phyloP scores from a whole-genome alignment of 140 eudicot species.

The Cichorium intybus region DNA sequence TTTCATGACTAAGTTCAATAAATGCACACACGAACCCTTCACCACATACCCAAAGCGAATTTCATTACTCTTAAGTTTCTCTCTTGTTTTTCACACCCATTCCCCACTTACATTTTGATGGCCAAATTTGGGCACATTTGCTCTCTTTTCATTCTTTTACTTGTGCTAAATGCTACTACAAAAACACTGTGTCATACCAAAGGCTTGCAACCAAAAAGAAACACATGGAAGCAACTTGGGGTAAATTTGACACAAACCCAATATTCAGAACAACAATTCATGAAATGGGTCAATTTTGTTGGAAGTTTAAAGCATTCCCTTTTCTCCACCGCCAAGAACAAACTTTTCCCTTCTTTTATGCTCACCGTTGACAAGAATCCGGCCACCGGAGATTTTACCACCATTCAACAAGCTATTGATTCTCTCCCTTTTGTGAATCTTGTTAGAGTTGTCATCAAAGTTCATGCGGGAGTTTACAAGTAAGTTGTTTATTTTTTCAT shows the following conservation, averaged over 20 bases:
- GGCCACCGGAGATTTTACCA: conserved; percentile 69
- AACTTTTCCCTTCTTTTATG: conserved; percentile 69
- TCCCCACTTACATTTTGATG: conserved; percentile 42
- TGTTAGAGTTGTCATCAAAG: conserved; percentile 73
- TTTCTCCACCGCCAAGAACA: conserved; percentile 70
- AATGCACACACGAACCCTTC: conserved; percentile 31
- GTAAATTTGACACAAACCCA: conserved; percentile 72
- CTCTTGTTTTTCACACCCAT: conserved; percentile 19
- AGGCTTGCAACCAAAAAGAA: conserved; percentile 47
- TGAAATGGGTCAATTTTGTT: conserved; percentile 90
- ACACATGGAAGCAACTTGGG: conserved; percentile 36
- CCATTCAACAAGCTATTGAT: conserved; percentile 87
- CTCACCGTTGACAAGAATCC: conserved; percentile 85
- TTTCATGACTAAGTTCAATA: conserved; percentile 21
- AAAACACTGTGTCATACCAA: conserved; percentile 54
- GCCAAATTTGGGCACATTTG: conserved; percentile 36
- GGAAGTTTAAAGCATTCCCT: conserved; percentile 83
- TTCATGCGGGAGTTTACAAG: conserved; percentile 95
- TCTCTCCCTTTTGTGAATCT: conserved; percentile 79
- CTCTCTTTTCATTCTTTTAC: conserved; percentile 37
- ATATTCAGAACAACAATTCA: conserved; percentile 75
- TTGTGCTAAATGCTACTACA: conserved; percentile 34
- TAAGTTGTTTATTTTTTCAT: conserved; percentile 35
- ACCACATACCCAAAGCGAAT: conserved; percentile 22
- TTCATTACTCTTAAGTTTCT: conserved; percentile 18